phyloP scores from a whole-genome alignment of 371 early-diverging fungal genomes.

The Apophysomyces variabilis region DNA sequence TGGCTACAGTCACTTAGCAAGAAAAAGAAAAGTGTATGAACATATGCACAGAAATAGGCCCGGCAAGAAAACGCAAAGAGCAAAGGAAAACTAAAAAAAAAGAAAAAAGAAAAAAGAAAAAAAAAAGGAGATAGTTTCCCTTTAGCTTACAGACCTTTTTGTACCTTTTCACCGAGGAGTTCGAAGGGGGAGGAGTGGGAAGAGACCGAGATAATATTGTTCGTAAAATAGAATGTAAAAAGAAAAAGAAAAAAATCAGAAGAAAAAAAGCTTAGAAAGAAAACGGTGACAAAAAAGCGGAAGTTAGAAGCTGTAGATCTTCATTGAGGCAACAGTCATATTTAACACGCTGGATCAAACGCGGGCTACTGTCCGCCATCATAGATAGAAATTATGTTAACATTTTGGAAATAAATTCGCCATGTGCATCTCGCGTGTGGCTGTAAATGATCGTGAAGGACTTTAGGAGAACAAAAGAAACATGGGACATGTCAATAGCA shows the following conservation, averaged over 20 bases:
- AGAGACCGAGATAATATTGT: too few relatives aligned
- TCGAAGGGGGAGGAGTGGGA: not conserved
- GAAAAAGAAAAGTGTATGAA: not conserved
- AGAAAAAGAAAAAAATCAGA: not conserved
- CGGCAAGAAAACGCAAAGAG: not conserved
- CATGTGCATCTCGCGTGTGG: conserved; percentile 6
- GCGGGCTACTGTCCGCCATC: not conserved
- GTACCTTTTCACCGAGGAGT: conserved; percentile 6
- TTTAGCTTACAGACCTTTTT: conserved; percentile 1
- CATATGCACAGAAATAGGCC: not conserved
- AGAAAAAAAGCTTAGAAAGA: not conserved
- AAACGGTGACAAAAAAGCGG: not conserved
- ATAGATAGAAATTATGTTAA: not conserved
- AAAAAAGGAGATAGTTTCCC: conserved; percentile 9
- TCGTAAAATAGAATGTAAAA: not conserved
- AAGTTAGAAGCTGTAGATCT: not conserved
- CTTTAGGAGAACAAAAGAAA: not conserved
- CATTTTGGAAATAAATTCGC: not conserved
- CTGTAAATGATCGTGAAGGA: conserved; percentile 7
- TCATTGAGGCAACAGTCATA: not conserved
- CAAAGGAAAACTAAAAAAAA: not conserved
- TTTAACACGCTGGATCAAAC: not conserved
- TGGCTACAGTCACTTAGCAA: too few relatives aligned
- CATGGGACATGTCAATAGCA: conserved; percentile 9
- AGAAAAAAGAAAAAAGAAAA: not conserved